Evolutionary conservation across 1,284 basidiomycete genomes (phyloP), one percentile per base, ranked within the genome.

Genomic region (Cryptococcus neoformans): DNA sequence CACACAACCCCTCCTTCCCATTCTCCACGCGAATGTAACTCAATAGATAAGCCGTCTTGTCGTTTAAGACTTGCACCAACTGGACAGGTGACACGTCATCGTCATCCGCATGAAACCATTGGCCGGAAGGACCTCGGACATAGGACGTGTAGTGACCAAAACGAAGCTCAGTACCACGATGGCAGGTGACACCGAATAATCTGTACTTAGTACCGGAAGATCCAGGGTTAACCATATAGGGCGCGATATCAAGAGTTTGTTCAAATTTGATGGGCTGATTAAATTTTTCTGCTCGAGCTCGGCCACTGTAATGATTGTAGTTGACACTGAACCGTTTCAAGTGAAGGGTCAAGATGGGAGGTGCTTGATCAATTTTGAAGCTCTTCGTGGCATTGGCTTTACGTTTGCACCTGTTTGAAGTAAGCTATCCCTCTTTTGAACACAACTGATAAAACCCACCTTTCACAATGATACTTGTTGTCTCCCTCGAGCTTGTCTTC

Each of bases 391-490:
- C 74, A 12, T 64, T 66, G n/a, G 72, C 66, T 60, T 74, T 76
- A 51, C 58, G 55, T 59, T 76, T 76, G 55, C 74, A 76, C 52
- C 70, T 76, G 45, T 17, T 6, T 35, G 12, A 4, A 34, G 35
- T 21, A 28, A 35, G 11, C 40, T 14, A 51, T 21, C 47, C 6
- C 11, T 8, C 11, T 40, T 44, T 7, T 12, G 10, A 34, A 10
- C 17, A 40, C 39, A 41, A 21, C 14, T 11, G 16, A 44, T 2
- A n/a, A n/a, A 28, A 81, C 87, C 68, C 71, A 95, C 90, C 91
- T 95, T 76, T 99, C 95, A 78, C 96, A 99, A 73, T 93, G 91
- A 79, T 99, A 99, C 79, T 96, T 96, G 81, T 99, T 92, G 5
- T 87, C 85, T 0, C 95, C 96, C 57, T 86, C 89, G 53, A 99